A percentile compares a stretch with the other conserved stretches of the same genome.
Conservation (phyloP, 2,329 filamentous ascomycete genomes). For the Aspergillus hortae region DNA sequence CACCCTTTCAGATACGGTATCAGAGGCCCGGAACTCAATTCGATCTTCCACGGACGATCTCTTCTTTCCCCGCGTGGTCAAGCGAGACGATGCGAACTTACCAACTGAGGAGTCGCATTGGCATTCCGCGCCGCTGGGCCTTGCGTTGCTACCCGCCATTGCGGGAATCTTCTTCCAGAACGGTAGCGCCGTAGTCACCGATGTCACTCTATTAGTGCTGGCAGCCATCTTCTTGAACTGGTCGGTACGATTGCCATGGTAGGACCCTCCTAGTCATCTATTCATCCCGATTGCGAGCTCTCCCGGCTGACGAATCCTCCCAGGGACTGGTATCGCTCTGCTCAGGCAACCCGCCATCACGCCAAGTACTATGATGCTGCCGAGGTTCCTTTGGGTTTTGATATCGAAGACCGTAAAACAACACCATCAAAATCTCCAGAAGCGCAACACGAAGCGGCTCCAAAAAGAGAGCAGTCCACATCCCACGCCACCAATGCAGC, state of each 20-base stretch:
- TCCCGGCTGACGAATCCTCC: conserved; percentile 6
- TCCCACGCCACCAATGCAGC: conserved; percentile 38
- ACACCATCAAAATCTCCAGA: conserved; percentile 7
- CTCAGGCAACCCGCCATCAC: conserved; percentile 59
- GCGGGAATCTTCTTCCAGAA: conserved; percentile 81
- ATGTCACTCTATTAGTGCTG: conserved; percentile 74
- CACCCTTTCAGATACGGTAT: conserved; percentile 71
- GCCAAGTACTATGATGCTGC: conserved; percentile 17
- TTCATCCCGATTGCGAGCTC: background rate
- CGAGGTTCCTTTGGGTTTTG: conserved; percentile 21
- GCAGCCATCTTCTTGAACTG: conserved; percentile 87
- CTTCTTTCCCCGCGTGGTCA: conserved; percentile 54
- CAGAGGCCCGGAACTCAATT: conserved; percentile 62
- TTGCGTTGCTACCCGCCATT: conserved; percentile 82
- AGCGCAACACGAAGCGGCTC: background rate
- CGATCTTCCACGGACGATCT: conserved; percentile 68
- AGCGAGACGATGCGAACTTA: conserved; percentile 27
- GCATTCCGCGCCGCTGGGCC: conserved; percentile 75
- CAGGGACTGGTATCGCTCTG: conserved; percentile 71
- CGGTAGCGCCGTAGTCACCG: conserved; percentile 77
- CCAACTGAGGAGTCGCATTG: conserved; percentile 62
- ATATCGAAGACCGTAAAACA: conserved; percentile 23
- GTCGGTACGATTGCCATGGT: conserved; percentile 89
- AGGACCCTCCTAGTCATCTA: conserved; percentile 28
- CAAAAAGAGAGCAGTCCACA: conserved; percentile 5